Evolutionary conservation across 2,329 filamentous ascomycete genomes (phyloP).

Genomic region (Tolypocladium sp.): DNA sequence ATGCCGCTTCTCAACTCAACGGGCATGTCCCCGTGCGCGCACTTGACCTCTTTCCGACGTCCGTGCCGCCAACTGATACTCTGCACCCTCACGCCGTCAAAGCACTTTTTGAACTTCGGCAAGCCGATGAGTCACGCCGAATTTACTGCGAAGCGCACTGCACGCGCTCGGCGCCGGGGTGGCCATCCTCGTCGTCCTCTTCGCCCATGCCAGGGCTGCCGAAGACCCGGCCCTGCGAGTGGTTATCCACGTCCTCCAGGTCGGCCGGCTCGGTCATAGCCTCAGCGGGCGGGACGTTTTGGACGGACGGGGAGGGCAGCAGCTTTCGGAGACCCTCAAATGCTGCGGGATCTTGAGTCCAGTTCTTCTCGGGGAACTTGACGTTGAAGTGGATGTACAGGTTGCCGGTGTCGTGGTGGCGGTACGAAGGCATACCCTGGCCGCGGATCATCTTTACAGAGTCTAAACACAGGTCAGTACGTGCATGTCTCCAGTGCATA

Average conservation of each 20-base stretch:
- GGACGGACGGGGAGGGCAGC: slow-evolving; percentile 60
- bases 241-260: slow-evolving; percentile 74
- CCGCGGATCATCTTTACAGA: slow-evolving; percentile 89
- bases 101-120: neutral
- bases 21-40: slow-evolving; percentile 10
- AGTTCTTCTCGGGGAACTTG: slow-evolving; percentile 83
- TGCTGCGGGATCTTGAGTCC: slow-evolving; percentile 56
- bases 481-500: neutral
- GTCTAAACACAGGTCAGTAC: slow-evolving; percentile 40
- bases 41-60: slow-evolving; percentile 2
- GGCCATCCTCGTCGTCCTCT: slow-evolving; percentile 70
- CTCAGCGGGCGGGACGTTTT: slow-evolving; percentile 64
- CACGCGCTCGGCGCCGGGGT: slow-evolving; percentile 67
- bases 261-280: slow-evolving; percentile 87
- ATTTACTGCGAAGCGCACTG: slow-evolving; percentile 82
- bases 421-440: slow-evolving; percentile 93
- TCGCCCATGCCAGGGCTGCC: slow-evolving; percentile 55
- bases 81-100: neutral
- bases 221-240: slow-evolving; percentile 56
- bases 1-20: slow-evolving; percentile 2
- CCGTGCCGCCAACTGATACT: neutral
- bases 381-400: slow-evolving; percentile 96
- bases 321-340: slow-evolving; percentile 75
- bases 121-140: neutral
- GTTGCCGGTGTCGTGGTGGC: slow-evolving; percentile 93